A percentile compares a stretch with the other conserved stretches of the same genome.
Evolutionary conservation across 768 basidiomycete species (phyloP).

Genomic region (Lanmaoa pseudosensibilis): DNA sequence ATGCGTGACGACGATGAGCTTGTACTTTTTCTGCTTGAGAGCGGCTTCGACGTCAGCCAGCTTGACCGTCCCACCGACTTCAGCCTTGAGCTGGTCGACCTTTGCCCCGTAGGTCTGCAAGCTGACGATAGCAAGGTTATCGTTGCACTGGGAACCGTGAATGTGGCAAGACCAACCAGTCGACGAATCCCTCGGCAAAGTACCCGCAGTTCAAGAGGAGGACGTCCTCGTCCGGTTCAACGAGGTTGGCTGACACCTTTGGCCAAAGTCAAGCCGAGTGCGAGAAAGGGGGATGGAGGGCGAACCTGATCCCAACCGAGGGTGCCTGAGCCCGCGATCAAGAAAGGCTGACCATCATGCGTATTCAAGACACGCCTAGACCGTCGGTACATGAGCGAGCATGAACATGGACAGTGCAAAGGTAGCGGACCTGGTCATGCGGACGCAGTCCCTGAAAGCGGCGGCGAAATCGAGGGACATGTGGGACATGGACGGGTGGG

Average conservation of each 20-base stretch:
- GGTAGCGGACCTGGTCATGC: constrained; percentile 63
- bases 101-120: constrained; percentile 86
- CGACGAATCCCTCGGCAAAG: constrained; percentile 88
- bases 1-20: constrained; percentile 90
- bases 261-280: constrained; percentile 4
- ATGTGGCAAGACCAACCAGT: constrained; percentile 56
- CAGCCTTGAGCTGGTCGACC: constrained; percentile 80
- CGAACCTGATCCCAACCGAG: constrained; percentile 93
- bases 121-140: constrained; percentile 38
- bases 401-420: background rate
- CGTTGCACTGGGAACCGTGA: background rate
- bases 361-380: constrained; percentile 75
- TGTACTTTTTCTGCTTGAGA: constrained; percentile 79
- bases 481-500: constrained; percentile 87
- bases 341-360: constrained; percentile 79
- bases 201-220: constrained; percentile 90
- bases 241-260: constrained; percentile 85
- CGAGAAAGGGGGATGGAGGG: background rate
- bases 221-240: constrained; percentile 76
- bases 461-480: constrained; percentile 86
- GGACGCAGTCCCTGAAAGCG: constrained; percentile 85
- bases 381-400: background rate
- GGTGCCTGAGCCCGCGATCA: constrained; percentile 93
- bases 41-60: constrained; percentile 62
- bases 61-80: constrained; percentile 75